Conservation (phyloP, 371 early-diverging fungal genomes). For the Synchytrium microbalum region DNA sequence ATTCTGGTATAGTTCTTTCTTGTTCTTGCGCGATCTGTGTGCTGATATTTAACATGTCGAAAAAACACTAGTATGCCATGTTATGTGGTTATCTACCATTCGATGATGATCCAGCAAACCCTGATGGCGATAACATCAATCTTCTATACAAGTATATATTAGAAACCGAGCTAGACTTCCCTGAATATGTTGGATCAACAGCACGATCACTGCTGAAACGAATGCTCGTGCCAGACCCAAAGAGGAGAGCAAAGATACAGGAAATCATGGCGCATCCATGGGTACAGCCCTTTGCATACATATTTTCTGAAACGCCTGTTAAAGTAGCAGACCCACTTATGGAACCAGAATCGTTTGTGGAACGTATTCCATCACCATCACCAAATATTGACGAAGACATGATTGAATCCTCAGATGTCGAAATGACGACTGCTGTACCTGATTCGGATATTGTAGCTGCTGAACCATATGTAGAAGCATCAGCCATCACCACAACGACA, state of each 20-base stretch:
- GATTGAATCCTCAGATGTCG: no score
- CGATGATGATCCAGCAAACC: conserved; percentile 97
- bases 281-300: no score
- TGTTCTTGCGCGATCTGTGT: conserved; percentile 1
- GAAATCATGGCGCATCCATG: conserved; percentile 80
- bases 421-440: no score
- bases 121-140: conserved; percentile 94
- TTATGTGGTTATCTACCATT: conserved; percentile 96
- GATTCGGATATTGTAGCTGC: no score
- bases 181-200: conserved; percentile 74
- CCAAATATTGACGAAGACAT: no score
- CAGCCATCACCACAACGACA: no score
- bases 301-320: no score
- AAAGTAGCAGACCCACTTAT: no score
- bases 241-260: conserved; percentile 74
- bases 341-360: no score
- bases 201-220: conserved; percentile 76
- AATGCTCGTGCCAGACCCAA: conserved; percentile 89
- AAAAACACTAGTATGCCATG: conserved; percentile 69
- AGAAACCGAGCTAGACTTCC: conserved; percentile 81
- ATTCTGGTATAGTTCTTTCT: conserved; percentile 53
- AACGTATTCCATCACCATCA: no score
- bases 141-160: conserved; percentile 92
- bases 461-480: no score
- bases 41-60: not conserved